Base-by-base conservation (phyloP, 1,284 basidiomycete genomes). In the Cutaneotrichosporon sp. region DNA sequence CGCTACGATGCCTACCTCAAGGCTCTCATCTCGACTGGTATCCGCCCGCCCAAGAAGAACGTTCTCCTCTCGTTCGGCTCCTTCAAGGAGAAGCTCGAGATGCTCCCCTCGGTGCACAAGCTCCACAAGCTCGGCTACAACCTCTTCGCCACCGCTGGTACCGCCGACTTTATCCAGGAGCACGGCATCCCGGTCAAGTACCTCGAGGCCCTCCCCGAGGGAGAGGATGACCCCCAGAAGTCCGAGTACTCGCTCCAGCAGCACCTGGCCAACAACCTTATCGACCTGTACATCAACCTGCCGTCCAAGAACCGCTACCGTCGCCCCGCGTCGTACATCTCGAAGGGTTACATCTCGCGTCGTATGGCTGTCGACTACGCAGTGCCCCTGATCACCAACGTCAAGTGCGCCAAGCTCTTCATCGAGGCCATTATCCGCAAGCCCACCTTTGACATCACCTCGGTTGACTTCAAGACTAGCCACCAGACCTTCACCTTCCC, bases 321-420 rank as follows among this genome's bases (percentile, higher is more conserved):
- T 68, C 91, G 97, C 55, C 96, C 96, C 10, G 95, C 94, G 16
- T 96, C 90, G 80, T 99, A 98, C 80, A 89, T 93, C 62, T 97
- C 93, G 78, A 96, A 97, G 81, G 97, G 96, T 13, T 99, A 99
- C 81, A 88, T 89, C 68, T 96, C 94, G 36, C 91, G 97, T 78
- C 90, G 96, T 70, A 95, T 98, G 91, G 96, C 97, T n/a, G 96
- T 99, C 69, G 96, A 99, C 82, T 97, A 96, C 75, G 95, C 94
- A 38, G 89, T 99, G 46, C 96, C 97, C 0, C 85, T 99, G 61
- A 94, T 99, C 79, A 99, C 96, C 65, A 99, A 99, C 79, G 91
- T 99, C 82, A 99, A 99, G 85, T 95, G 94, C 77, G 97, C 97
- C 68, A 99, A 99, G 82, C 86, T 99, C 75, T 87, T 99, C 58